Evolutionary conservation across 2,329 filamentous ascomycete genomes (phyloP), one percentile per base, ranked within the genome.

Genomic region (Didymosphaeria variabile): DNA sequence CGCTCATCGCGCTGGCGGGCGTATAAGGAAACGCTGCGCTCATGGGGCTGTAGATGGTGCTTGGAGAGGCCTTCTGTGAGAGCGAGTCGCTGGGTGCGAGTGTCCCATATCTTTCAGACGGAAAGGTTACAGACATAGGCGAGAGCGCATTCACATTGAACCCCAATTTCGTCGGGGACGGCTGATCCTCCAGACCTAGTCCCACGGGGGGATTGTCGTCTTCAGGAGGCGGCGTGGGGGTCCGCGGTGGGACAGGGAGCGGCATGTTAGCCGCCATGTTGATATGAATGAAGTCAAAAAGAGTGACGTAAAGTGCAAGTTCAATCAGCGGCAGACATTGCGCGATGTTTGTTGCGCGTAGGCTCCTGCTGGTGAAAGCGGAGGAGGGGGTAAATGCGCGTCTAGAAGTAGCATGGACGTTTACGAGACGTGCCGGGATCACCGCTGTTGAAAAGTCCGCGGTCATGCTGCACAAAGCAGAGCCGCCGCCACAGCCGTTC

Each of bases 191-290:
- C 49, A 79, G 67, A 57, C 77, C 76, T 44, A 77, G 72, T 55
- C 75, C 77, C 49, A 73, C 67, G 15, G 68, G 55, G 36, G 45
- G 32, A 61, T 75, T 70, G 67, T 84, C 81, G 66, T 87, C 84
- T 57, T 83, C 81, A 71, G 85, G 83, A 65, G 88, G 88, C 67
- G 88, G 88, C 68, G 88, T 89, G 13, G 88, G 88, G 34, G 88
- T 89, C 67, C 86, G 83, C 58, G 88, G 88, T 62, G 87, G 87
- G 45, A 84, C 76, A 59, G 86, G 86, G 64, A 88, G 83, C 55
- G 87, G 85, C 65, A 87, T 81, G 67, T 81, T 81, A 60, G 86
- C 84, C 64, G 86, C 86, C 88, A 90, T 91, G 68, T 64, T 68
- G 57, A 66, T 38, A 26, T 31, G 15, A 17, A 29, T 21, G 17